Evolutionary conservation across 768 basidiomycete species (phyloP), one percentile per base, ranked within the genome.

Genomic region (Xerocomus brunneocitrinus): DNA sequence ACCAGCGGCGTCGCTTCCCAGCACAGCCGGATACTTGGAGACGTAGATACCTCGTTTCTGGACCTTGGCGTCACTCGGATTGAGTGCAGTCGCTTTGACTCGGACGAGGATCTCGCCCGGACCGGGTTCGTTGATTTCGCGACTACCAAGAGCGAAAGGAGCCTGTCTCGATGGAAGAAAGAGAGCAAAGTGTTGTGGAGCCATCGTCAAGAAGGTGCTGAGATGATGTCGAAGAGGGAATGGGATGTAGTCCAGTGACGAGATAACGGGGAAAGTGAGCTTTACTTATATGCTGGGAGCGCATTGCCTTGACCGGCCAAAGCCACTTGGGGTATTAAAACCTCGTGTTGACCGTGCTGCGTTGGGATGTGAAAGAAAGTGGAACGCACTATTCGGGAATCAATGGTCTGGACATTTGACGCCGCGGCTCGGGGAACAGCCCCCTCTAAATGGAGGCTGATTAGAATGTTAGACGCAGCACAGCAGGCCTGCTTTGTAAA

Each of bases 11-110:
- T 84, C 82, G 8, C 62, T 67, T 1, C 82, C 82, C 0, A 78
- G 53, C 2, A 82, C 65, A 5, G 73, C 73, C 12, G 78, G 82
- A 55, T 67, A 82, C 16, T 70, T 57, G 24, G 71, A 68, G 38
- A 75, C 62, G 50, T 72, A 71, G 27, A 69, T 57, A 2, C 71
- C 73, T 45, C 67, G 68, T 46, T 65, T 72, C 52, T 77, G 77
- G 27, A 80, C 70, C 60, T 79, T 79, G 65, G 78, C 79, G 54
- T 83, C 82, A 13, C 74, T 71, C 2, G 82, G 82, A 55, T 82
- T 81, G 45, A 82, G 64, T 3, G 76, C 74, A 0, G 77, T 72
- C 5, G 81, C 70, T 40, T 72, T 66, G 49, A 81, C 62, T 61
- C 74, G 74, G 60, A 81, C 64, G 41, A 82, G 71, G 27, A 81